These are phyloP conservation scores for Psidium friedrichsthalianum DNA, from an alignment of 345 rosid species.

Conservation along the genomic window DNA sequence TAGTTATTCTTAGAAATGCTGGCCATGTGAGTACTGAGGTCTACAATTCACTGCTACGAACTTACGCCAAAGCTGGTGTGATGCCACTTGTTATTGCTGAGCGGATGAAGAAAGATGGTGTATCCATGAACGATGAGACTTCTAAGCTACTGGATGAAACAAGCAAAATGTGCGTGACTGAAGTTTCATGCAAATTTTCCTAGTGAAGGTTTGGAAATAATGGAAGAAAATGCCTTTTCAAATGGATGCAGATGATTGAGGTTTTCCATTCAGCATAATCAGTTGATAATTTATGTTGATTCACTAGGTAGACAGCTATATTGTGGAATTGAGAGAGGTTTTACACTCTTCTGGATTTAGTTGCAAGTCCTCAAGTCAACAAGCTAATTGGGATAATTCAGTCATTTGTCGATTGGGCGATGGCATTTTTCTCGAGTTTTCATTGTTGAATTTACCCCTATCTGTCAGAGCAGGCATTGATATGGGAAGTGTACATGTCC, in stretches of 20 bases:
- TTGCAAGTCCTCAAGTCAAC: not conserved
- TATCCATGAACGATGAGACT: slow-evolving; percentile 52
- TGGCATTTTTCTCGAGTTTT: not conserved
- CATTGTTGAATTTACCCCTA: not conserved
- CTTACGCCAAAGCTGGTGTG: slow-evolving; percentile 69
- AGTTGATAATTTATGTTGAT: not conserved
- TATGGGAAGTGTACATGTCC: not conserved
- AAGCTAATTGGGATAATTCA: not conserved
- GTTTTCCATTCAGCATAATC: not conserved
- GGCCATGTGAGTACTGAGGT: slow-evolving; percentile 53
- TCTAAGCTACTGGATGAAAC: slow-evolving; percentile 46
- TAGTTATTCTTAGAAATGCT: slow-evolving; percentile 46
- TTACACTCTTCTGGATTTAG: not conserved
- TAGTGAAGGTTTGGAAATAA: not conserved
- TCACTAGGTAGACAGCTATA: not conserved
- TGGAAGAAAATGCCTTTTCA: not conserved
- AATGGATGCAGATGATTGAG: not conserved
- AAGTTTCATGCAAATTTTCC: slow-evolving; percentile 28
- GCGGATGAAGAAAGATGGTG: slow-evolving; percentile 61
- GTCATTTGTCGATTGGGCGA: not conserved
- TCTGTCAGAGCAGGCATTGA: not conserved
- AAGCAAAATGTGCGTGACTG: slow-evolving; percentile 53
- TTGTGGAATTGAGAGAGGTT: not conserved
- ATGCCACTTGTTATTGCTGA: slow-evolving; percentile 70
- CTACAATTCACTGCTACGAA: slow-evolving; percentile 58